Base-by-base conservation (phyloP, 2,329 filamentous ascomycete species). In the Emmonsia crescens region DNA sequence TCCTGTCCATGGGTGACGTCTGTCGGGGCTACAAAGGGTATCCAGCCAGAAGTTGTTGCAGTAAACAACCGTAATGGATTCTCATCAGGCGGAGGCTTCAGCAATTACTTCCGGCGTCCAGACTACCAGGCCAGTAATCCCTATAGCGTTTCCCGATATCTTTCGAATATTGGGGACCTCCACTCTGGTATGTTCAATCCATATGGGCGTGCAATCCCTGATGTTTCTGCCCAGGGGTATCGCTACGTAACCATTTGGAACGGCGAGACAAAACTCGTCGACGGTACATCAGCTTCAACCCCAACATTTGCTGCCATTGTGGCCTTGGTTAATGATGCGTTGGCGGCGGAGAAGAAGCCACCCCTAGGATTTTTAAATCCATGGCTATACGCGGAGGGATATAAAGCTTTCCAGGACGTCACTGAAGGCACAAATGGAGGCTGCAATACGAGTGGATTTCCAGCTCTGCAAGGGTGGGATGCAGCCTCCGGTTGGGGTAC, bases 1-100 rank as follows among this genome's bases (percentile, higher is more conserved):
- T 76, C 77, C 0, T 85, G 85, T 67, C 85, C 85, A 0, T 88
- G 83, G 63, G 79, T 88, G 58, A 88, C 85, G 0, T 70, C 80
- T 0, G 83, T 88, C 0, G 85, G 85, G 1, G 84, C 81, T 0
- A 87, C 85, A 0, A 75, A 78, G 64, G 72, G 74, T 51, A 75
- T 76, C 57, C 67, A 77, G 64, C 83, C 83, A 1, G 52, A 56
- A 38, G 33, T 56, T n/a, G 52, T 56, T 21, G 52, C 52, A 14
- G 52, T 56, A 21, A 56, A 56, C 19, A n/a, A 21, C 27, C 85
- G 86, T 64, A 78, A 69, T 31, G 79, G 80, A 55, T 88, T 85
- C 72, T 56, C 52, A 24, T 78, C 82, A 0, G 79, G 76, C 14
- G 72, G 75, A 61, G 66, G 78, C 0, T 83, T 83, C 74, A 71